Conservation (phyloP, 768 basidiomycete species). For the Panus rudis region DNA sequence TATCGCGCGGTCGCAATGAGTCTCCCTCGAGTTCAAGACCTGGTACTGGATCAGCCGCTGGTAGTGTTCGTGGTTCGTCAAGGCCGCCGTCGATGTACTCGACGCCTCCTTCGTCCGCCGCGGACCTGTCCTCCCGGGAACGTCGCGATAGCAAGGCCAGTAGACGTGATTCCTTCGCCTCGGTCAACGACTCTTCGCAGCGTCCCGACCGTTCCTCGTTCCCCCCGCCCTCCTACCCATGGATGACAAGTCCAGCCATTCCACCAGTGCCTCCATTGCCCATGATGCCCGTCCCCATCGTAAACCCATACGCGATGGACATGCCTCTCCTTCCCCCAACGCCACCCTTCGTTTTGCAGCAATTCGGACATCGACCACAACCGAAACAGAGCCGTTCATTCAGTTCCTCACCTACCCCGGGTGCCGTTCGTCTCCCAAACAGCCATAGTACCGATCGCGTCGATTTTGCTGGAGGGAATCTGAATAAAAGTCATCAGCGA, state of each 20-base stretch:
- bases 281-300: conserved; percentile 18
- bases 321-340: conserved; percentile 68
- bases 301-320: conserved; percentile 38
- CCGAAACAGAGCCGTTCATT: conserved; percentile 22
- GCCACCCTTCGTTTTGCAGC: conserved; percentile 70
- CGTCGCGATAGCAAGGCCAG: conserved; percentile 28
- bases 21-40: conserved; percentile 49
- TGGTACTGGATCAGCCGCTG: conserved; percentile 33
- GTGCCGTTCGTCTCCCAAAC: conserved; percentile 1
- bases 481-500: too few relatives aligned
- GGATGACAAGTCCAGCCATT: conserved; percentile 11
- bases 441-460: conserved; percentile 13
- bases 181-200: conserved; percentile 13
- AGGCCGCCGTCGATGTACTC: conserved; percentile 54
- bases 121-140: conserved; percentile 21
- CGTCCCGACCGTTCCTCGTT: conserved; percentile 7
- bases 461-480: too few relatives aligned
- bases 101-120: conserved; percentile 42
- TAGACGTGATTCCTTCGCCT: conserved; percentile 18
- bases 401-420: conserved; percentile 22
- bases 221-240: conserved; percentile 3
- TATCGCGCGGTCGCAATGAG: conserved; percentile 29
- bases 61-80: conserved; percentile 33
- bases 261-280: conserved; percentile 22
- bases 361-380: conserved; percentile 37